Evolutionary conservation across 768 basidiomycete genomes (phyloP).

Genomic region (Suillus decipiens): DNA sequence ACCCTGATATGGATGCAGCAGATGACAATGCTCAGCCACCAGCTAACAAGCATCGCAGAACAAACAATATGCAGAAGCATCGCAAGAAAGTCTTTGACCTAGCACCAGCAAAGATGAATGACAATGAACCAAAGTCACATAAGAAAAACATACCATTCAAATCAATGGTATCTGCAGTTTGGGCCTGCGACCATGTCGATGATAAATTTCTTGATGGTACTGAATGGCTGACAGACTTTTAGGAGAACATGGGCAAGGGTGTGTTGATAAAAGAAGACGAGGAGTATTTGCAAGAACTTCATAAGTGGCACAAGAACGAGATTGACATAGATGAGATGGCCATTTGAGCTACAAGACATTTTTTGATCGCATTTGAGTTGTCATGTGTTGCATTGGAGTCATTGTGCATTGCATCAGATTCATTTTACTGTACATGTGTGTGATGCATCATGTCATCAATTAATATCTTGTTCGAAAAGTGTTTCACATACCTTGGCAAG

Average conservation of each 20-base stretch:
- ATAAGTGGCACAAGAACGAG: neutral
- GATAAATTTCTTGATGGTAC: conserved; percentile 2
- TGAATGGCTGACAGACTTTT: neutral
- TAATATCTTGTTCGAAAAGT: neutral
- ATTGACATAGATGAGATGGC: neutral
- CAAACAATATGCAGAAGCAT: neutral
- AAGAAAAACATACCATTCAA: neutral
- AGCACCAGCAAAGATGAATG: neutral
- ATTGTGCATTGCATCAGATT: too few species aligned
- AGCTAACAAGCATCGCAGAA: neutral
- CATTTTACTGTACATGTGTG: neutral
- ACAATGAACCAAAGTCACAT: neutral
- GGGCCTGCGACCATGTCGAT: neutral
- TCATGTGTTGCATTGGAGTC: too few species aligned
- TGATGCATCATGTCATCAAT: neutral
- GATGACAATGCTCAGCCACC: neutral
- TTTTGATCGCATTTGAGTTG: too few species aligned
- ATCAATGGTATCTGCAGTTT: neutral
- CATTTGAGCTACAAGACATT: too few species aligned
- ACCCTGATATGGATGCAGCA: neutral
- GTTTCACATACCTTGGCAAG: conserved; percentile 8
- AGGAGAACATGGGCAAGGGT: neutral
- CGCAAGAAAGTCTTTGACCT: neutral
- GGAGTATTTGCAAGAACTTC: neutral
- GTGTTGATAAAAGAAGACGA: neutral